Conservation (phyloP, 805 yeast genomes). For the Starmerella asiatica region DNA sequence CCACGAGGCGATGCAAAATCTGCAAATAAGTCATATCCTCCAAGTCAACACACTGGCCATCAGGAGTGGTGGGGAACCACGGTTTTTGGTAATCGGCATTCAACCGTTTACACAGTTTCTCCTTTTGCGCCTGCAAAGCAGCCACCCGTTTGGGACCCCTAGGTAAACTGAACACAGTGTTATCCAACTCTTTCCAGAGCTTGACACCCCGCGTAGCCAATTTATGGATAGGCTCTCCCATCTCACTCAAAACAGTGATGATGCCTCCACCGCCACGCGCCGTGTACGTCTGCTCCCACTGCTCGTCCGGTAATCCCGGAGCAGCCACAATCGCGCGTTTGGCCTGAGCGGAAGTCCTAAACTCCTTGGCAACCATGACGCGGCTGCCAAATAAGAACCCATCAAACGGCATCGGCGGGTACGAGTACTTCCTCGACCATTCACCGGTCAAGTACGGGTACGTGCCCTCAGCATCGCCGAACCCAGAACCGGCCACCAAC, state of each 20-base stretch:
- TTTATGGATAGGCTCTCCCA: conserved; percentile 99
- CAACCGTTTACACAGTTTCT: conserved; percentile 68
- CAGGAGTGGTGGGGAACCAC: conserved; percentile 77
- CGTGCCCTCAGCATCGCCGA: conserved; percentile 92
- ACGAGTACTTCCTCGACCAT: conserved; percentile 78
- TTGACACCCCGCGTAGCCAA: conserved; percentile 95
- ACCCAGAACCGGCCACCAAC: conserved; percentile 94
- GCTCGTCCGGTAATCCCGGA: conserved; percentile 71
- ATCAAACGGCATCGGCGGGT: conserved; percentile 98
- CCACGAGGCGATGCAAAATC: conserved; percentile 75
- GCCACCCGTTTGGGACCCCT: conserved; percentile 68
- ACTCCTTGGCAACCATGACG: conserved; percentile 95
- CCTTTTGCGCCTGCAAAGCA: conserved; percentile 69
- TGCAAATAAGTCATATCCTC: conserved; percentile 93
- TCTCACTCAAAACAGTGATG: conserved; percentile 89
- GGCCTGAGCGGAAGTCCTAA: conserved; percentile 85
- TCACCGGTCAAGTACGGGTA: conserved; percentile 95
- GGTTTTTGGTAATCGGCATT: conserved; percentile 96
- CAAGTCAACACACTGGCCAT: conserved; percentile 78
- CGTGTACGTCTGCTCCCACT: conserved; percentile 93
- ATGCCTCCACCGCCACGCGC: conserved; percentile 88
- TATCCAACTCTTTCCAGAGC: conserved; percentile 96
- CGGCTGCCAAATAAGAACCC: conserved; percentile 94
- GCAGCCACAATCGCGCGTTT: conserved; percentile 83
- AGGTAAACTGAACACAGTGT: conserved; percentile 80